Evolutionary conservation across 192 early-diverging fungal genomes (phyloP), one percentile per base, ranked within the genome.

Genomic region (Entomortierella beljakovae): DNA sequence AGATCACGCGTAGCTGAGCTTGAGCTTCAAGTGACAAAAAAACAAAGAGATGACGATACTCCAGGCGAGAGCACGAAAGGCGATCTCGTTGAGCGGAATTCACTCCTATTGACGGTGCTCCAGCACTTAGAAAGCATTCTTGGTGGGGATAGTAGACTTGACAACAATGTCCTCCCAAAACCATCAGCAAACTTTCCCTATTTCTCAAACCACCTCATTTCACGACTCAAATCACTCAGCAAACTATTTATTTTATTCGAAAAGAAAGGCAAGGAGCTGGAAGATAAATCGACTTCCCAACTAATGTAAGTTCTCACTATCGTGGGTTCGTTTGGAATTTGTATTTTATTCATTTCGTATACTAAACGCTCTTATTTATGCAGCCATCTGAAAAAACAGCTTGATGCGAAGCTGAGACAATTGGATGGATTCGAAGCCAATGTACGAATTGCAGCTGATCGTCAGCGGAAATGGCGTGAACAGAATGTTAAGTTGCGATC

Each of bases 1-100:
- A 84, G 64, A 53, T 55, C 79, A 10, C 82, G 76, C 9, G 29
- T 79, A 7, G 37, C 42, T 4, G 67, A 79, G 10, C 49, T 79
- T 48, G 75, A 79, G 33, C 50, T 79, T 6, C 56, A 79, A 34
- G 62, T 64, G 15, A 43, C 68, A 0, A 56, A 79, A 50, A 79
- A 55, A 13, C 66, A 79, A 22, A 25, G 57, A 32, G 50, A 57
- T n/a, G 75, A 70, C 9, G 62, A 79, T 20, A 32, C 23, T 4
- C 49, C 57, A 2, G 37, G 48, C 1, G 61, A 64, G 37, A 43
- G 64, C 2, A 60, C 68, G 2, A 81, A 74, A 33, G 52, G 42
- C n/a, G 80, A 82, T 56, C 69, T 84, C 32, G 50, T 68, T 9
- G 80, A 84, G 29, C 72, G 83, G 8, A 80, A 84, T 54, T 81